phyloP scores from a whole-genome alignment of 1,139 yeast species.

The Kodamaea sp. region DNA sequence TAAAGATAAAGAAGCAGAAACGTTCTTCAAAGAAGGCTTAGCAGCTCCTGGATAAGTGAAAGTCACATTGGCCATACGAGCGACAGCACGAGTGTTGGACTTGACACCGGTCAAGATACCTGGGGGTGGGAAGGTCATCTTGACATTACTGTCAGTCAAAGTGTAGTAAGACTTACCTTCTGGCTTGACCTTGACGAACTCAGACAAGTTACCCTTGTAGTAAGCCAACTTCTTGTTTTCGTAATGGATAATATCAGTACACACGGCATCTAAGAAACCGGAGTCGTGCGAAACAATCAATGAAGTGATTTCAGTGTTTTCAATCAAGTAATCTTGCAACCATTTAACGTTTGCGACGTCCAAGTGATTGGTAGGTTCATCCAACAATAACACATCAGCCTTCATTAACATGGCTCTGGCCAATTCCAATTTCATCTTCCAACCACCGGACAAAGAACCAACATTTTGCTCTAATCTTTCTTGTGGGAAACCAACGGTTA shows the following conservation, averaged over 20 bases:
- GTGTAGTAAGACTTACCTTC: slow-evolving; percentile 97
- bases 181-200: slow-evolving; percentile 87
- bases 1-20: slow-evolving; percentile 84
- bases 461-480: slow-evolving; percentile 88
- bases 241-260: slow-evolving; percentile 95
- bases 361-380: slow-evolving; percentile 98
- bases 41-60: slow-evolving; percentile 88
- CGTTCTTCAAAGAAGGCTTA: slow-evolving; percentile 77
- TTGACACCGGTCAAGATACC: slow-evolving; percentile 96
- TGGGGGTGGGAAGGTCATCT: slow-evolving; percentile 98
- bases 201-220: slow-evolving; percentile 94
- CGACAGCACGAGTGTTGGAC: slow-evolving; percentile 93
- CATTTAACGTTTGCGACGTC: slow-evolving; percentile 93
- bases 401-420: slow-evolving; percentile 98
- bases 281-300: slow-evolving; percentile 97
- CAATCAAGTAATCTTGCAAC: slow-evolving; percentile 83
- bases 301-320: slow-evolving; percentile 85
- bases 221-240: slow-evolving; percentile 93
- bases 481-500: slow-evolving; percentile 86
- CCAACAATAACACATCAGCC: slow-evolving; percentile 91
- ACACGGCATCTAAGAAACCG: slow-evolving; percentile 91
- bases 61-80: slow-evolving; percentile 82
- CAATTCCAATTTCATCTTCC: slow-evolving; percentile 98
- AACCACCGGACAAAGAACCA: slow-evolving; percentile 96
- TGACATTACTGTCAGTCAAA: slow-evolving; percentile 87